Percentiles rank a stretch among this genome's conserved stretches.
Conservation (phyloP, 495 filamentous ascomycete genomes). For the Aspergillus heteromorphus region DNA sequence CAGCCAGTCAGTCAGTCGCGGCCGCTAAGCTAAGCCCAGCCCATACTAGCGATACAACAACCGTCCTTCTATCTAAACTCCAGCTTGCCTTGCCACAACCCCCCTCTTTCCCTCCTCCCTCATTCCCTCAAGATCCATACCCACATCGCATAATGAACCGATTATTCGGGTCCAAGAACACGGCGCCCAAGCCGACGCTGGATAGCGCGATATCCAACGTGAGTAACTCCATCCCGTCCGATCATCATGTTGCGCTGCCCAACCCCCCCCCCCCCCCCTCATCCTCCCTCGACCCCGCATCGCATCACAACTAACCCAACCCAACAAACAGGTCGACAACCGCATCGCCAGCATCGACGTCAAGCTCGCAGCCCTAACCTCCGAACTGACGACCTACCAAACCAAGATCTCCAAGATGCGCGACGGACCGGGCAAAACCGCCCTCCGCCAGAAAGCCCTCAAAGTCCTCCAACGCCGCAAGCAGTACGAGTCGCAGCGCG, state of each 20-base stretch:
- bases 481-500: conserved; percentile 89
- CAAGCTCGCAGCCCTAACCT: conserved; percentile 86
- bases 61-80: background rate
- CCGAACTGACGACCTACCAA: conserved; percentile 86
- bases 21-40: background rate
- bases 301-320: no score
- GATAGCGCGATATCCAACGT: conserved; percentile 81
- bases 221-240: conserved; percentile 11
- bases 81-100: background rate
- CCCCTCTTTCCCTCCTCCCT: background rate
- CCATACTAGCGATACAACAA: background rate
- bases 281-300: background rate
- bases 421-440: conserved; percentile 89
- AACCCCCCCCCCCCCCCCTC: conserved; percentile 1
- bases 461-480: conserved; percentile 95
- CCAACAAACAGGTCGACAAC: conserved; percentile 73
- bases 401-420: conserved; percentile 87
- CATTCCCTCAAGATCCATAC: background rate
- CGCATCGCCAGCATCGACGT: conserved; percentile 89
- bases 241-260: background rate
- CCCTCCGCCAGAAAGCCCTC: conserved; percentile 88
- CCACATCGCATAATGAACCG: conserved; percentile 70
- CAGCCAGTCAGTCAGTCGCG: background rate
- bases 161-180: conserved; percentile 84
- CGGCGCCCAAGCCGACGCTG: conserved; percentile 87